Base-by-base conservation (phyloP, 2,329 filamentous ascomycete genomes). In the Chaetomiaceae sp. region DNA sequence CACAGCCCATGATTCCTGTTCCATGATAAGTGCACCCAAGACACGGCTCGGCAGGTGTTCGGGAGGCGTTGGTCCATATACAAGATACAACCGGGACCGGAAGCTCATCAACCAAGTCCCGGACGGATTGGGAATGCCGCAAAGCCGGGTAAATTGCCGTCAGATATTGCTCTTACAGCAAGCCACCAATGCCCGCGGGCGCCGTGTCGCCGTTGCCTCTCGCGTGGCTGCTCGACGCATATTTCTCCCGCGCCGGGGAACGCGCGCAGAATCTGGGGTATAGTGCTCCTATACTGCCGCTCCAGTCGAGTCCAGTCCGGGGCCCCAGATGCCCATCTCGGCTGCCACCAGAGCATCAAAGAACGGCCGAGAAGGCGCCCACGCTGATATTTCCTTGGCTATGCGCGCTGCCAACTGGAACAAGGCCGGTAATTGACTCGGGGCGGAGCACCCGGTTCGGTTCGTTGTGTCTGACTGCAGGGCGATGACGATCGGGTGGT, bases 241-340 rank as follows among this genome's bases (percentile, higher is more conserved):
- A 49, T 53, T 49, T 17, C 23, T 33, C 31, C 30, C 21, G 19
- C 27, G 23, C 40, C 14, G 47, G 38, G 30, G 23, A 25, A 44
- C 20, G 38, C 25, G 40, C 45, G n/a, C 44, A 51, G 38, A 57
- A 56, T 55, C 57, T 51, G 57, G 53, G 57, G 55, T 55, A 57
- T 55, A 54, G 51, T 58, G 54, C 41, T 51, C 37, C 16, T 40
- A 42, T 16, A 31, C 30, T 27, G 34, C 21, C 34, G 16, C n/a
- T 10, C 33, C 25, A n/a, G 10, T 16, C 34, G 3, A 20, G 33
- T 17, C 44, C 33, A 40, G 50, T 50, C 51, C 50, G 48, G 51
- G 53, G 48, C 20, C 49, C 50, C 53, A 33, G 39, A 41, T 37
- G 19, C 20, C 25, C 25, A 43, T 49, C n/a, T 58, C 50, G 52